Base-by-base conservation (phyloP, 345 rosid species). In the Rhodamnia rubescens region DNA sequence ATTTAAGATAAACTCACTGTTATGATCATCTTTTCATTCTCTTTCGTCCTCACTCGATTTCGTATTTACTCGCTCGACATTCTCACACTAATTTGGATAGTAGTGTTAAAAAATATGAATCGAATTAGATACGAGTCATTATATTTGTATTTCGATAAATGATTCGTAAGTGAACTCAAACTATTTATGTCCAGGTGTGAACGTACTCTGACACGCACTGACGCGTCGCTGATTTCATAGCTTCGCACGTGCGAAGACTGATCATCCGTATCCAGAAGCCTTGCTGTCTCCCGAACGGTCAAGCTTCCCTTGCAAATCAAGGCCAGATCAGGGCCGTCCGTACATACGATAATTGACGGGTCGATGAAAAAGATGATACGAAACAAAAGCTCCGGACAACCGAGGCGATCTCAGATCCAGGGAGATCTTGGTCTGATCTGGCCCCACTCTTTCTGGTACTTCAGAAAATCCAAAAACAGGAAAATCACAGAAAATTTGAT, bases 31-130 rank as follows among this genome's bases (percentile, higher is more conserved):
- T 49, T 49, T 49, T 49, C 3, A 49, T 9, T 49, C 11, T 49
- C 11, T 49, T 49, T 49, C 11, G 11, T 2, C 51, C 12, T 47
- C 51, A 10, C 3, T 49, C 8, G 51, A 49, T 49, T 49, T 9
- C 3, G 10, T 12, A 0, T 49, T 49, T 3, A 1, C 11, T 49
- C 2, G 10, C 51, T 49, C 3, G 2, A 1, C 51, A 49, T 2
- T 49, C 11, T 49, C 12, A 49, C 11, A 10, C 8, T 10, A 49
- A 2, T 49, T 49, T n/a, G n/a, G n/a, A n/a, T n/a, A n/a, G n/a
- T n/a, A n/a, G n/a, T n/a, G n/a, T 49, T 36, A 36, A 36, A 36
- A 36, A 36, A 36, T 36, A 36, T 36, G 3, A 3, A 36, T 36
- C 40, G n/a, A n/a, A n/a, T n/a, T n/a, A n/a, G n/a, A n/a, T n/a